These are phyloP conservation scores for Vitis hybrid DNA, from an alignment of 177 flowering plant genomes.

Conservation along the genomic window DNA sequence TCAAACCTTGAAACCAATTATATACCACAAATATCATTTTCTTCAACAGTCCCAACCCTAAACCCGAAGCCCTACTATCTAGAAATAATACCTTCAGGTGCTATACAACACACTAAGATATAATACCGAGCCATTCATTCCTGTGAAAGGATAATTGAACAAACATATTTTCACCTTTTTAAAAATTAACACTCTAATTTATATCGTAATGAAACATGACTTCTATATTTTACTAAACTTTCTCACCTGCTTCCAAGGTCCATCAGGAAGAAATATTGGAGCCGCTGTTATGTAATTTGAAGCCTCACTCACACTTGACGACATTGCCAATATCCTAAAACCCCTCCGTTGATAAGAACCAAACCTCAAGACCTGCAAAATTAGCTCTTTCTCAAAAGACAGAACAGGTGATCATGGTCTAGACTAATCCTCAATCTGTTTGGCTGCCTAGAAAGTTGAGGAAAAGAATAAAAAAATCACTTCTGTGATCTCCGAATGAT, in stretches of 20 bases:
- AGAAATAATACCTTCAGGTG: too few species aligned
- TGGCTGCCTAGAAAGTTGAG: not conserved
- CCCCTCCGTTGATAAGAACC: slow-evolving; percentile 15
- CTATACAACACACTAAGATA: too few species aligned
- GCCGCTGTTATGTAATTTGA: slow-evolving; percentile 66
- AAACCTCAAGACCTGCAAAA: slow-evolving; percentile 29
- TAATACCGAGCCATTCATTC: too few species aligned
- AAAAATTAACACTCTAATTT: too few species aligned
- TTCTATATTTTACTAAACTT: not conserved
- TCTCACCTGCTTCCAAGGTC: slow-evolving; percentile 83
- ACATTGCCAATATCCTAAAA: slow-evolving; percentile 31
- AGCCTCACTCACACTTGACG: slow-evolving; percentile 34
- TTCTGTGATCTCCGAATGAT: not conserved
- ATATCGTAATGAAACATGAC: too few species aligned
- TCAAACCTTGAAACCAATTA: not conserved
- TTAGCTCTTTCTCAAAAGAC: not conserved
- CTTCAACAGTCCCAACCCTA: too few species aligned
- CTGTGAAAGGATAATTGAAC: too few species aligned
- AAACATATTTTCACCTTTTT: too few species aligned
- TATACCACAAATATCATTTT: too few species aligned
- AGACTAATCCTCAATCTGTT: not conserved
- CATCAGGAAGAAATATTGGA: slow-evolving; percentile 87
- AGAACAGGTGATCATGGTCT: not conserved
- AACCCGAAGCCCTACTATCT: too few species aligned
- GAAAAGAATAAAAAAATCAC: not conserved